Conservation (phyloP, 2,329 filamentous ascomycete species). For the Penicillium sp. region DNA sequence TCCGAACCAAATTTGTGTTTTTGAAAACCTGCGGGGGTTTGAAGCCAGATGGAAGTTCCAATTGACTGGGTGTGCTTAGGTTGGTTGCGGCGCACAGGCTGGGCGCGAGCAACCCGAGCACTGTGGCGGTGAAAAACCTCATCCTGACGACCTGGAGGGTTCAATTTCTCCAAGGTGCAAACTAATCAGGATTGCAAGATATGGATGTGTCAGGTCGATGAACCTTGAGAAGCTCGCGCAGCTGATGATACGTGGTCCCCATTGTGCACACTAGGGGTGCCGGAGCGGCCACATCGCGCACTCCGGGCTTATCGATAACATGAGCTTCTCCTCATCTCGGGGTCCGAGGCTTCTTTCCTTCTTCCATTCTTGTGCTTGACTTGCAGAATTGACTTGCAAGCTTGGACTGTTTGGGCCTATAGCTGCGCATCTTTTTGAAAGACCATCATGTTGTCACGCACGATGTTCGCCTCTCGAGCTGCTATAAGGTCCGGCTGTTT, state of each 20-base stretch:
- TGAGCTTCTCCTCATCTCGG: constrained; percentile 23
- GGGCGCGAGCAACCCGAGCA: constrained; percentile 38
- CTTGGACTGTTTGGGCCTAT: not conserved
- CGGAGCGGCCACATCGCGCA: constrained; percentile 36
- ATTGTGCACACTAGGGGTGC: constrained; percentile 33
- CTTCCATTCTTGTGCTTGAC: constrained; percentile 3
- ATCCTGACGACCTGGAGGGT: constrained; percentile 34
- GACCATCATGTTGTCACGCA: constrained; percentile 6
- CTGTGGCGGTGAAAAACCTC: constrained; percentile 41
- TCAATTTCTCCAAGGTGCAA: constrained; percentile 21
- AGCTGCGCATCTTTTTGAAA: not conserved
- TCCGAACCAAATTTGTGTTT: constrained; percentile 86
- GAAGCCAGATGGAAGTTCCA: constrained; percentile 55
- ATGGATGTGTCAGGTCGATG: constrained; percentile 11
- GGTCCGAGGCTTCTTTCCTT: constrained; percentile 3
- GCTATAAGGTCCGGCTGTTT: constrained; percentile 20
- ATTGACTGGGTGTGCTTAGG: constrained; percentile 31
- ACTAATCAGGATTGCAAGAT: constrained; percentile 13
- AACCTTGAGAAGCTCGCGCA: constrained; percentile 17
- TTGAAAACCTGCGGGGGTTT: constrained; percentile 88
- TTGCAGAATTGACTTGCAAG: not conserved
- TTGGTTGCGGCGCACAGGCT: constrained; percentile 35
- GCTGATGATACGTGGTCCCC: constrained; percentile 41
- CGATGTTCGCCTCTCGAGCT: constrained; percentile 25
- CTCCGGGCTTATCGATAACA: constrained; percentile 31